Evolutionary conservation across 169 alveolate genomes (phyloP).

Genomic region (Cyclospora cayetanensis): DNA sequence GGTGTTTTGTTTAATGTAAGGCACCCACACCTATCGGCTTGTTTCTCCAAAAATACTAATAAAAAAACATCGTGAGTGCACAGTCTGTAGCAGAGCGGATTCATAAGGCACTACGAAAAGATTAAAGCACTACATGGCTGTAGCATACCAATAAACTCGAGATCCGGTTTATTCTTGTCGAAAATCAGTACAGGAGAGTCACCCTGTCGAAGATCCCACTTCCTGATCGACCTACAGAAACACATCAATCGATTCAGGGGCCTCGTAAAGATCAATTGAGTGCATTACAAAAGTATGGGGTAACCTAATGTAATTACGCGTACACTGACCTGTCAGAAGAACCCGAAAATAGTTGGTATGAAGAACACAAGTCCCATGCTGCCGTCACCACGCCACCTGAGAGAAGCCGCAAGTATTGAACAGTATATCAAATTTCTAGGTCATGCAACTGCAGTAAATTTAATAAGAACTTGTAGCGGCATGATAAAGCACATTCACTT

Average conservation of each 20-base stretch:
- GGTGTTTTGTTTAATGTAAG: too few species aligned
- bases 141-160: slow-evolving; percentile 41
- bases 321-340: slow-evolving; percentile 50
- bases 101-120: too few species aligned
- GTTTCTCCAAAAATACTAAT: too few species aligned
- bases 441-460: too few species aligned
- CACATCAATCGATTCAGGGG: neutral
- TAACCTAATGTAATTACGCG: neutral
- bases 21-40: too few species aligned
- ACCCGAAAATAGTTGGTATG: slow-evolving; percentile 51
- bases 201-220: slow-evolving; percentile 45
- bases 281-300: neutral
- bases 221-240: slow-evolving; percentile 22
- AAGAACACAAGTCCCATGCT: slow-evolving; percentile 4
- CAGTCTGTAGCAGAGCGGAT: too few species aligned
- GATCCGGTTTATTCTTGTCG: slow-evolving; percentile 51
- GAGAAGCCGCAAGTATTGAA: too few species aligned
- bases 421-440: too few species aligned
- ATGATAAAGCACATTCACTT: too few species aligned
- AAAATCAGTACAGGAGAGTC: slow-evolving; percentile 6
- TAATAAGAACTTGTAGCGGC: too few species aligned
- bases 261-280: neutral
- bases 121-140: too few species aligned
- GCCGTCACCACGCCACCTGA: slow-evolving; percentile 48
- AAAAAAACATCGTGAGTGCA: too few species aligned